Evolutionary conservation across 139 green algal species (phyloP).

Genomic region (Chlamydomonas eustigma): DNA sequence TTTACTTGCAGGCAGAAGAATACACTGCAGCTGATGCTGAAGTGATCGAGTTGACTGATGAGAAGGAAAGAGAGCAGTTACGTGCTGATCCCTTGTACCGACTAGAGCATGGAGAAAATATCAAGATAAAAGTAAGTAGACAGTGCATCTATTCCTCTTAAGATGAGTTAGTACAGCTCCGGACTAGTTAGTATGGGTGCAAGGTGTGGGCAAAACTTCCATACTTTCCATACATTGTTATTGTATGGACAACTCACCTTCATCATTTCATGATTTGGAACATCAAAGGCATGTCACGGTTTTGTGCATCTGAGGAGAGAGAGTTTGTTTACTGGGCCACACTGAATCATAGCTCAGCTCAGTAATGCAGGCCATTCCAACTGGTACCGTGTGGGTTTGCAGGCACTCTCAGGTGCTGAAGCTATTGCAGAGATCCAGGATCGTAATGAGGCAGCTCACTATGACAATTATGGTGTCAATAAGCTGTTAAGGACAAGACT

Average conservation of each 20-base stretch:
- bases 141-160: neutral
- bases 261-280: no score
- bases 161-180: neutral
- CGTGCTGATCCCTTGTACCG: conserved; percentile 44
- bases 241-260: no score
- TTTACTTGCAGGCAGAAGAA: conserved; percentile 57
- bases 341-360: no score
- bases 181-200: no score
- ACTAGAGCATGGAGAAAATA: conserved; percentile 45
- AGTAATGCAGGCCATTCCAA: no score
- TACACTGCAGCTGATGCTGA: conserved; percentile 58
- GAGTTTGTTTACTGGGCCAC: no score
- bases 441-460: conserved; percentile 17
- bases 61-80: conserved; percentile 46
- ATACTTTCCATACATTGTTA: neutral
- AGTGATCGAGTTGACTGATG: conserved; percentile 53
- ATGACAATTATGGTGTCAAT: conserved; percentile 59
- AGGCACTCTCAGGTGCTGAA: conserved; percentile 17
- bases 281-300: no score
- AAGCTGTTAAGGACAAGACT: conserved; percentile 37
- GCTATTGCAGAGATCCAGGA: conserved; percentile 41
- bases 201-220: neutral
- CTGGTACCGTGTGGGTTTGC: neutral
- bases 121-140: conserved; percentile 17
- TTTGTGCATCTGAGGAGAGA: no score